A percentile compares a stretch with the other conserved stretches of the same genome.
These are phyloP conservation scores for Trametes meyenii DNA, from an alignment of 768 basidiomycete species.

Conservation along the genomic window DNA sequence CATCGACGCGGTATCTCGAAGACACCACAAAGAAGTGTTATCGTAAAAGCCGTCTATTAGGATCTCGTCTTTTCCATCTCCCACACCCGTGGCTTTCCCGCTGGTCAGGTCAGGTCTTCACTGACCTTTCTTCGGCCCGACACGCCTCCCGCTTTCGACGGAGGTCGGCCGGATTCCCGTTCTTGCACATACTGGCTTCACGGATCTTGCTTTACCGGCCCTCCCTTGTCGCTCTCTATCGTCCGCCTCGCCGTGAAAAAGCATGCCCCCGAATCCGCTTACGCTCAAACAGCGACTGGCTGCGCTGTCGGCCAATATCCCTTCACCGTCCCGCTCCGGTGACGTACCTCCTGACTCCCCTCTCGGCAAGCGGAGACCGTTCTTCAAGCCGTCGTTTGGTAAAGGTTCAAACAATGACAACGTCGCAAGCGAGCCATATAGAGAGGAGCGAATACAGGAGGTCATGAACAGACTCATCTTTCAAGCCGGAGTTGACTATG, in stretches of 20 bases:
- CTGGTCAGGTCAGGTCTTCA: too few relatives aligned
- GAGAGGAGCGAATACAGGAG: constrained; percentile 56
- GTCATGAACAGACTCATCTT: constrained; percentile 76
- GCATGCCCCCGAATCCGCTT: constrained; percentile 31
- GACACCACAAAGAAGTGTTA: too few relatives aligned
- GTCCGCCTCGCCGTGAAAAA: background rate
- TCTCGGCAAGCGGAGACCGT: constrained; percentile 33
- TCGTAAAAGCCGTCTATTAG: too few relatives aligned
- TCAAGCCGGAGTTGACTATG: constrained; percentile 88
- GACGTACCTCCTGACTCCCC: constrained; percentile 34
- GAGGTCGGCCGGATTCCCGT: too few relatives aligned
- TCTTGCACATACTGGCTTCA: too few relatives aligned
- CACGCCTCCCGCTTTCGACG: too few relatives aligned
- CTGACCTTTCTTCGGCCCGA: too few relatives aligned
- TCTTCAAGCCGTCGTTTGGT: constrained; percentile 57
- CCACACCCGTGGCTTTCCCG: too few relatives aligned
- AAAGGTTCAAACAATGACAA: constrained; percentile 40
- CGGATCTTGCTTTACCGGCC: too few relatives aligned
- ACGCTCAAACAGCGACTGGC: constrained; percentile 70
- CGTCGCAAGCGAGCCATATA: constrained; percentile 28
- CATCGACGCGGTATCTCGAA: too few relatives aligned
- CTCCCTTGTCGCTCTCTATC: too few relatives aligned
- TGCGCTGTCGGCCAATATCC: constrained; percentile 56
- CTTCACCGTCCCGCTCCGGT: constrained; percentile 31
- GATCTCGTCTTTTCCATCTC: too few relatives aligned